Evolutionary conservation across 495 filamentous ascomycete genomes (phyloP), one percentile per base, ranked within the genome.

Genomic region (Corynascus novoguineensis): DNA sequence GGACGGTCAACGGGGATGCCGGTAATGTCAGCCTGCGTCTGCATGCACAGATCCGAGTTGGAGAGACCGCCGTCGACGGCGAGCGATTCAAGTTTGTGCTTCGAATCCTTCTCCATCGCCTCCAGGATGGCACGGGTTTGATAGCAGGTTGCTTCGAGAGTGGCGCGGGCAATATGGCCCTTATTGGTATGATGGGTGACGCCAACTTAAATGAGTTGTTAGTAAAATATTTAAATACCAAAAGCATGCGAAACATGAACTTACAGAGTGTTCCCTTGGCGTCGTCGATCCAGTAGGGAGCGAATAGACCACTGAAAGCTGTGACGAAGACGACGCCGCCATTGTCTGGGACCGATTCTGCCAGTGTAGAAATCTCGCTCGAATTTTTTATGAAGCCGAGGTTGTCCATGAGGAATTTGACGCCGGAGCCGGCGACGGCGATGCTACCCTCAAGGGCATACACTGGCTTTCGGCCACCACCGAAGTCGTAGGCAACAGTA

Each of bases 221-320:
- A 54, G 52, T 17, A 41, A 41, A 8, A 14, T 29, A 55, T 44
- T 55, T 59, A 12, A 21, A 54, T 22, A 28, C 49, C 22, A 35
- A 28, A 47, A 14, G 46, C 19, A 46, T 15, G 45, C 21, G 11
- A 22, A 25, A 41, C 37, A n/a, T 27, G 19, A 61, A 74, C 83
- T 76, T 76, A 88, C 85, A 92, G 21, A 93, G 83, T 1, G 92
- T 96, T 50, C 92, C 92, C 71, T 91, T 86, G 31, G 90, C 91
- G 72, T 96, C 90, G 69, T 96, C 92, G 59, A 96, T 95, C 92
- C 92, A 97, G 69, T 96, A 96, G n/a, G 92, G 92, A 17, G 92
- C 92, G 70, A 96, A 96, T 1, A 97, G 78, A 58, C 92, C 92
- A 75, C 88, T 93, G 70, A 97, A 97, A 1, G 92, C 92, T 29